phyloP scores from a whole-genome alignment of 805 yeast genomes.

The Saccharomycopsis microspora region DNA sequence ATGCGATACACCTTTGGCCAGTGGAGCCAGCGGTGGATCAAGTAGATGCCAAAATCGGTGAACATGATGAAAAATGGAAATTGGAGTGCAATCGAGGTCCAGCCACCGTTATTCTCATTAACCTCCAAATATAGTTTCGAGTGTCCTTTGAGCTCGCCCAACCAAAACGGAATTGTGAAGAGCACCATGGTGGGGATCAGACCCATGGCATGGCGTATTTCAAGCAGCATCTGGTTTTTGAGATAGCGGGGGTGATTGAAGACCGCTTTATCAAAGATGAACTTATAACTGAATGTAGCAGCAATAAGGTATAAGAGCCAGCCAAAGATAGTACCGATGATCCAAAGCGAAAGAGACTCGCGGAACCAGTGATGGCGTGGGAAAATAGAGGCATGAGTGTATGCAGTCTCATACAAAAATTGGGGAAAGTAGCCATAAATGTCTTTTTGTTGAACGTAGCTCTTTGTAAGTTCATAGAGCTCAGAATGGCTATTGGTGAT shows the following conservation, averaged over 20 bases:
- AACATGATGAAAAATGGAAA: conserved; percentile 75
- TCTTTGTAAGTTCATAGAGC: conserved; percentile 6
- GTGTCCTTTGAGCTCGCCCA: conserved; percentile 73
- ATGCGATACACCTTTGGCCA: conserved; percentile 82
- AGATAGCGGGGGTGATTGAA: conserved; percentile 94
- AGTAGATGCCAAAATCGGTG: conserved; percentile 88
- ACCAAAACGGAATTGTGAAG: conserved; percentile 83
- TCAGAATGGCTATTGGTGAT: not conserved
- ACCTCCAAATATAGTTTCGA: conserved; percentile 69
- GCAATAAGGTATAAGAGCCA: conserved; percentile 67
- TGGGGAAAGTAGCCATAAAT: conserved; percentile 53
- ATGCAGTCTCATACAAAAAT: conserved; percentile 43
- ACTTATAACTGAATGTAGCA: conserved; percentile 67
- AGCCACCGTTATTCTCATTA: conserved; percentile 16
- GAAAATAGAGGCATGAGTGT: conserved; percentile 55
- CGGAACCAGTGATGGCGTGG: conserved; percentile 65
- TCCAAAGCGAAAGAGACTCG: conserved; percentile 54
- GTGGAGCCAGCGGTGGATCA: conserved; percentile 87
- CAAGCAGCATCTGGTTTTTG: conserved; percentile 84
- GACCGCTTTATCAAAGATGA: conserved; percentile 77
- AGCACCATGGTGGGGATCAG: conserved; percentile 87
- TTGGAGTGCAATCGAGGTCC: conserved; percentile 54
- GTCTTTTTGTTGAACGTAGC: conserved; percentile 22
- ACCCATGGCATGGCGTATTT: conserved; percentile 63
- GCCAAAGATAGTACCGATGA: conserved; percentile 73